A percentile compares a stretch with the other conserved stretches of the same genome.
Evolutionary conservation across 805 yeast species (phyloP).

Genomic region (Monosporozyma aerobia): DNA sequence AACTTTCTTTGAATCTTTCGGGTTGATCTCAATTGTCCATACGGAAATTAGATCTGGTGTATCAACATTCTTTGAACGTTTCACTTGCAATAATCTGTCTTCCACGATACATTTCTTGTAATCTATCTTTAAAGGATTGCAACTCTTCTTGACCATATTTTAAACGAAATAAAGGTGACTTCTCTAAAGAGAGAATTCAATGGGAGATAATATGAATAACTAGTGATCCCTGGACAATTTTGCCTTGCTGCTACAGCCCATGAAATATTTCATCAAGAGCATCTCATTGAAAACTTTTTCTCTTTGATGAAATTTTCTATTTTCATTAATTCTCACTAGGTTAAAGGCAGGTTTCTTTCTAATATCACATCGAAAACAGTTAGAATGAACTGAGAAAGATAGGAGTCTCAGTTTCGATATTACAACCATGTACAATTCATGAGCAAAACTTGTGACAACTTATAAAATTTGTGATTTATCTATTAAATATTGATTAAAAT

Average conservation of each 20-base stretch:
- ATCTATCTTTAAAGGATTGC: slow-evolving; percentile 35
- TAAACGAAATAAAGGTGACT: not conserved
- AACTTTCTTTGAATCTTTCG: slow-evolving; percentile 27
- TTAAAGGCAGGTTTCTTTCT: too few species aligned
- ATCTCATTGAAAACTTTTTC: slow-evolving; percentile 61
- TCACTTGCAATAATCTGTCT: slow-evolving; percentile 38
- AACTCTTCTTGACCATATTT: slow-evolving; percentile 32
- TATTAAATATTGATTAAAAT: not conserved
- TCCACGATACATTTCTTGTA: slow-evolving; percentile 38
- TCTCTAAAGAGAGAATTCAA: too few species aligned
- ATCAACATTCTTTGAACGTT: slow-evolving; percentile 16
- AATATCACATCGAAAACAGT: too few species aligned
- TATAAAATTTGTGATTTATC: too few species aligned
- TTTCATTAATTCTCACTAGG: slow-evolving; percentile 3
- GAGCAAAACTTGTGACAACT: too few species aligned
- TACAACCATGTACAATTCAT: too few species aligned
- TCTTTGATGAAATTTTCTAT: slow-evolving; percentile 49
- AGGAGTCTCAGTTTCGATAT: too few species aligned
- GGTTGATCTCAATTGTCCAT: slow-evolving; percentile 42
- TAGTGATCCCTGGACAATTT: too few species aligned
- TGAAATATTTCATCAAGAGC: slow-evolving; percentile 7
- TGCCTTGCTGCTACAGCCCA: too few species aligned
- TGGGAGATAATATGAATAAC: too few species aligned
- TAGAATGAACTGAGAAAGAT: too few species aligned
- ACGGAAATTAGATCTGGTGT: slow-evolving; percentile 29